Evolutionary conservation across 257 asterid species (phyloP), one percentile per base, ranked within the genome.

Genomic region (Primulina tabacum): DNA sequence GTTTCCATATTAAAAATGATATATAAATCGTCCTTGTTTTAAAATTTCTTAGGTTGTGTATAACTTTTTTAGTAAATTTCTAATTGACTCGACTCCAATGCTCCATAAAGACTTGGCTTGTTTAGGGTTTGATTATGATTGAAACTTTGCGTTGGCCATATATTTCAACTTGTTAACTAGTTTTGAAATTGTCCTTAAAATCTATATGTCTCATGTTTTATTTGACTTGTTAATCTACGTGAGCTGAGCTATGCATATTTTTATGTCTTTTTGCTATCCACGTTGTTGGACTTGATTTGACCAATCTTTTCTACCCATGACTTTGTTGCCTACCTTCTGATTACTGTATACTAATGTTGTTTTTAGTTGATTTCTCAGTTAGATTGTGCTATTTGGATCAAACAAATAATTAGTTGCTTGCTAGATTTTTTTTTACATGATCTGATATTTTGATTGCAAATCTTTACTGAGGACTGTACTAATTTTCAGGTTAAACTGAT

Each of bases 401-500:
- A 50, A 17, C 20, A 17, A 50, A 50, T 50, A 43, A 12, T 5
- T 17, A 4, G 57, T 43, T 37, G 34, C 65, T 69, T 69, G 65
- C 69, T 56, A 60, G 17, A 21, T 43, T 74, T 50, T 24, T 24
- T 68, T 73, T 30, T 60, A 60, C 73, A 34, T 28, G 65, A 62
- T 67, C 52, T 34, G 55, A 34, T 28, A 68, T 58, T 67, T 40
- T 34, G 55, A 47, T 57, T 65, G 50, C 34, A 71, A 24, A 73
- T 65, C 65, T 69, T 59, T 56, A 58, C 68, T 78, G 67, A 84
- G 64, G 65, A 37, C 67, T 34, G 33, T 69, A 71, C 65, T 47
- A 34, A 68, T 62, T 53, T 73, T 87, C 92, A 93, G 98, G 92
- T 78, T 80, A 77, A 77, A 72, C 70, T 85, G 82, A 90, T 89